Base-by-base conservation (phyloP, 1,284 basidiomycete species). In the Ganoderma sinense region DNA sequence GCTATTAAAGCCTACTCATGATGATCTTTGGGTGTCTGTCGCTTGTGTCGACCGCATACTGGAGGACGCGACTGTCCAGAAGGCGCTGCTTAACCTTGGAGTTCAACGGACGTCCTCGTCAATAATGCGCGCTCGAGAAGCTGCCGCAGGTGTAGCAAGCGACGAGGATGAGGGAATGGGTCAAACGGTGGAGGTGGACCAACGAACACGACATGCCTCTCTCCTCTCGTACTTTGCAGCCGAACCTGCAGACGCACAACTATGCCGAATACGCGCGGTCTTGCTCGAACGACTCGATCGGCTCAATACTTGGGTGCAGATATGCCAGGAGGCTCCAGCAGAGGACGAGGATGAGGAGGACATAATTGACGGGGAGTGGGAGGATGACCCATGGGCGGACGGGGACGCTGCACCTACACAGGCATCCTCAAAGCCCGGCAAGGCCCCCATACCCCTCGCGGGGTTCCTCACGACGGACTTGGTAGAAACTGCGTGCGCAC, bases 301-400 rank as follows among this genome's bases (percentile, higher is more conserved):
- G 63, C 82, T 94, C 59, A 89, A 89, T 71, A 92, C 91, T 8
- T 94, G 86, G 70, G 82, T 87, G 31, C 87, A 91, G 74, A 84
- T 94, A 70, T 86, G 82, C 75, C 83, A 85, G 71, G 81, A 79
- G 20, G 72, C 82, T 10, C 78, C 84, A 11, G 72, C 77, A 26
- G 69, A 75, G 33, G 74, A 74, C 14, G 73, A 74, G 48, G 62
- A n/a, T 23, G 74, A 62, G 13, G 75, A 75, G 62, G 77, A 75
- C 29, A 71, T 68, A 5, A 79, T 82, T 43, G 88, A 89, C 65
- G 84, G 81, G 45, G 91, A 90, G 74, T 92, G 90, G 90, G 89
- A 91, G 75, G 94, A 95, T 75, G 94, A 96, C 79, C 94, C 94
- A 13, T 96, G 94, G 94, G 90, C 84, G 26, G 89, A 91, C 11